Percentiles rank a stretch among this genome's conserved stretches.
These are phyloP conservation scores for Hamamelis virginiana DNA, from an alignment of 164 flowering plant species.

Conservation along the genomic window DNA sequence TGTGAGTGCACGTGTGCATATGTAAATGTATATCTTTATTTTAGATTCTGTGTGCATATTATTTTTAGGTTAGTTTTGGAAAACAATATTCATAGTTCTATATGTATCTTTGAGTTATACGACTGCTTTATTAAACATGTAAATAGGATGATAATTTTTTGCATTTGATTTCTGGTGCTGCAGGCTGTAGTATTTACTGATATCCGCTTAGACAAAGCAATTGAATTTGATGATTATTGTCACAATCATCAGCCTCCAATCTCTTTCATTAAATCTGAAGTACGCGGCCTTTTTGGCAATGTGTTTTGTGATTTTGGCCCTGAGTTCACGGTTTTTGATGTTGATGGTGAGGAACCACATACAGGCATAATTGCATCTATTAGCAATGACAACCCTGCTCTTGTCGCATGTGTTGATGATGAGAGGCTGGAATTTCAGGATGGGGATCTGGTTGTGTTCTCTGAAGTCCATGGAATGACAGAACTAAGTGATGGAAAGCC, in stretches of 20 bases:
- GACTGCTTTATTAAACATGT: too few relatives aligned
- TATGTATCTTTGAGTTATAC: too few relatives aligned
- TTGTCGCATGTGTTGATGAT: conserved; percentile 83
- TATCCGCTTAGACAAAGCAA: conserved; percentile 57
- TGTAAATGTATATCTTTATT: too few relatives aligned
- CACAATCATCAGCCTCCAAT: conserved; percentile 81
- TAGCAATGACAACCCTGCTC: conserved; percentile 78
- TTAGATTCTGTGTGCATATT: too few relatives aligned
- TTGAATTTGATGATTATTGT: conserved; percentile 76
- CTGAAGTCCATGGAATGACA: conserved; percentile 84
- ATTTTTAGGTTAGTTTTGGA: too few relatives aligned
- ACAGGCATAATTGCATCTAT: conserved; percentile 87
- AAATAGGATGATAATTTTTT: not conserved
- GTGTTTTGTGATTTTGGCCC: conserved; percentile 90
- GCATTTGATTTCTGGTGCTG: conserved; percentile 17
- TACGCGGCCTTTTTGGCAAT: conserved; percentile 81
- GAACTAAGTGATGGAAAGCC: conserved; percentile 86
- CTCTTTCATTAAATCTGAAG: conserved; percentile 77
- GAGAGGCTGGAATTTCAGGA: conserved; percentile 88
- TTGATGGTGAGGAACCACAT: conserved; percentile 87
- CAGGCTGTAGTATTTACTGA: conserved; percentile 91
- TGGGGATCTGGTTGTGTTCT: conserved; percentile 87
- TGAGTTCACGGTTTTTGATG: conserved; percentile 70
- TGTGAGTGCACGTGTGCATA: too few relatives aligned
- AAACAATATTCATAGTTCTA: too few relatives aligned